phyloP scores from a whole-genome alignment of 75 land plant species.

The Cryptomeria japonica region DNA sequence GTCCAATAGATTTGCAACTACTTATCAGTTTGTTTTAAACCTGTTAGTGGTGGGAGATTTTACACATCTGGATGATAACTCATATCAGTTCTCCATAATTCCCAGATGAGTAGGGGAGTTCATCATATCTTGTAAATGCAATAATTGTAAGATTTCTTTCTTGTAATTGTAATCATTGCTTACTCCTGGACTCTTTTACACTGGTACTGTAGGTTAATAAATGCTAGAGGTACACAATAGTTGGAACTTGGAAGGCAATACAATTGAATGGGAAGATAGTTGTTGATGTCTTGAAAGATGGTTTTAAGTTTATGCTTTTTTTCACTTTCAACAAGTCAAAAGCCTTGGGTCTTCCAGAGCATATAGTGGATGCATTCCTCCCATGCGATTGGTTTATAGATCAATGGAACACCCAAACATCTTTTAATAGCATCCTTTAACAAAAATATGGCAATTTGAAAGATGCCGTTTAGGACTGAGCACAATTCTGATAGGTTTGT shows the following conservation, averaged over 20 bases:
- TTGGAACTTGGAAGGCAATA: not conserved
- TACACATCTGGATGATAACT: not conserved
- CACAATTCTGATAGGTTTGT: no score
- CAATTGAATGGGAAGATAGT: not conserved
- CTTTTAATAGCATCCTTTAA: not conserved
- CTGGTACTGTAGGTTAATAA: not conserved
- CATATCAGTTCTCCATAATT: not conserved
- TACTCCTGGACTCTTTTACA: not conserved
- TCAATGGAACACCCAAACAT: not conserved
- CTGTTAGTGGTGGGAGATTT: not conserved
- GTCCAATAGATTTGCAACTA: not conserved
- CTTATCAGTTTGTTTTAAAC: not conserved
- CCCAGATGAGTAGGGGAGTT: not conserved
- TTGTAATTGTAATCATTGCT: not conserved
- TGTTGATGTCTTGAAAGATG: not conserved
- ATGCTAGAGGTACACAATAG: not conserved
- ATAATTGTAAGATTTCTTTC: not conserved
- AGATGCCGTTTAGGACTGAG: no score
- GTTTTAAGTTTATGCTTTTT: not conserved
- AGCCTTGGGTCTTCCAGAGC: not conserved
- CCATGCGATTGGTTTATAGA: not conserved
- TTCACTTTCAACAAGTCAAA: not conserved
- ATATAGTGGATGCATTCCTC: no score
- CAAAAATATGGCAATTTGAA: no score
- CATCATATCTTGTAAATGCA: not conserved